These are phyloP conservation scores for Cladochytrium replicatum DNA, from an alignment of 192 early-diverging fungal species.

Conservation along the genomic window DNA sequence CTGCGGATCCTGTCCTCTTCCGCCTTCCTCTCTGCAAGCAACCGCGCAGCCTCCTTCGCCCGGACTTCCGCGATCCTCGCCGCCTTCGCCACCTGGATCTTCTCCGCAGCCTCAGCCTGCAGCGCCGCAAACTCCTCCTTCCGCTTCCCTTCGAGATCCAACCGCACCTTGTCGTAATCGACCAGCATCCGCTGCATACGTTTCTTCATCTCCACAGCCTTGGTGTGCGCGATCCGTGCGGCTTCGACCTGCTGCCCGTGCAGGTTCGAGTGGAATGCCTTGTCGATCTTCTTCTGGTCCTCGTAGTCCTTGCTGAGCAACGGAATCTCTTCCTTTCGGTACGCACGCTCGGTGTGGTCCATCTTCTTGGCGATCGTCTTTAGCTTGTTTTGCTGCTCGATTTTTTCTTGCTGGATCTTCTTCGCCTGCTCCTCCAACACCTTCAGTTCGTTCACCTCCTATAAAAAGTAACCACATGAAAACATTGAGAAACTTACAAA, in stretches of 20 bases:
- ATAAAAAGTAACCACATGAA: background rate
- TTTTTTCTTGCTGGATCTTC: slow-evolving; percentile 83
- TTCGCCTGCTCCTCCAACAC: slow-evolving; percentile 79
- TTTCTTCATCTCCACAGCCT: slow-evolving; percentile 65
- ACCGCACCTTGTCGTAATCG: slow-evolving; percentile 62
- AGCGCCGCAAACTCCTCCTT: slow-evolving; percentile 46
- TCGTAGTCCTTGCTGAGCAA: slow-evolving; percentile 86
- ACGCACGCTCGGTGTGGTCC: slow-evolving; percentile 91
- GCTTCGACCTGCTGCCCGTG: slow-evolving; percentile 58
- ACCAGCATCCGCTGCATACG: slow-evolving; percentile 71
- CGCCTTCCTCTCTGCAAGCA: slow-evolving; percentile 20
- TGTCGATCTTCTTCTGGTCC: slow-evolving; percentile 75
- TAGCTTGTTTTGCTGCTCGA: slow-evolving; percentile 66
- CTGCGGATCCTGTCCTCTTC: slow-evolving; percentile 16
- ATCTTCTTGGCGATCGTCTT: slow-evolving; percentile 63
- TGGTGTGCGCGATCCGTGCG: slow-evolving; percentile 52
- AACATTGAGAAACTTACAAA: background rate
- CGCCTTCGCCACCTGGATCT: slow-evolving; percentile 65
- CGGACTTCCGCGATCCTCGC: slow-evolving; percentile 52
- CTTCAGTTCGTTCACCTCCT: slow-evolving; percentile 70
- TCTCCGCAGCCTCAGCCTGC: slow-evolving; percentile 42
- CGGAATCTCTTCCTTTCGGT: slow-evolving; percentile 82
- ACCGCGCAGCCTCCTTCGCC: slow-evolving; percentile 38
- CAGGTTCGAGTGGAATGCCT: slow-evolving; percentile 64
- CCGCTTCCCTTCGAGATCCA: slow-evolving; percentile 41